Evolutionary conservation across 441 rosid genomes (phyloP).

Genomic region (Sinapis alba): DNA sequence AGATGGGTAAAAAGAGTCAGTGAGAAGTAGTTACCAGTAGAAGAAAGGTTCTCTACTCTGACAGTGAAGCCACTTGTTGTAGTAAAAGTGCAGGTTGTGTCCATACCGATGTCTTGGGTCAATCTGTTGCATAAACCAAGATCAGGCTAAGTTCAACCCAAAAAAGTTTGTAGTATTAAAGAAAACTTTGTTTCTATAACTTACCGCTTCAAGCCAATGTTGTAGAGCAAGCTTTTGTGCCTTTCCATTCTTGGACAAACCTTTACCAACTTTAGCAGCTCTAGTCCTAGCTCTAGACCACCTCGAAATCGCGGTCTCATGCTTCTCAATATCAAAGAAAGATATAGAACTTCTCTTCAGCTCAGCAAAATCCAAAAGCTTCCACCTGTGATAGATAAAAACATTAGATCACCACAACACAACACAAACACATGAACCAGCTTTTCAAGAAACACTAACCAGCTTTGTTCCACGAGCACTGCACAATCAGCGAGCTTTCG

Average conservation of each 20-base stretch:
- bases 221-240: constrained; percentile 92
- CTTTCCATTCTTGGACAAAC: constrained; percentile 83
- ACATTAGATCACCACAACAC: constrained; percentile 25
- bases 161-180: not conserved
- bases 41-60: constrained; percentile 94
- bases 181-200: constrained; percentile 29
- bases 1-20: too few species aligned
- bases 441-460: constrained; percentile 45
- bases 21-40: constrained; percentile 66
- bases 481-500: constrained; percentile 97
- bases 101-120: constrained; percentile 98
- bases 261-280: constrained; percentile 98
- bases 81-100: constrained; percentile 90
- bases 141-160: constrained; percentile 1
- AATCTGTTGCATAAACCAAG: constrained; percentile 55
- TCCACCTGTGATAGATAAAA: constrained; percentile 71
- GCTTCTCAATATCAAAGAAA: constrained; percentile 86
- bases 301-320: constrained; percentile 89
- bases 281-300: constrained; percentile 98
- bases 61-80: constrained; percentile 77
- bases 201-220: constrained; percentile 98
- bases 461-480: constrained; percentile 87
- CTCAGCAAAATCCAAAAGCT: constrained; percentile 91
- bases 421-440: not conserved
- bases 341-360: constrained; percentile 91